Percentiles rank a stretch among this genome's conserved stretches.
Conservation (phyloP, 1,284 basidiomycete species). For the Leccinum subrobustum region DNA sequence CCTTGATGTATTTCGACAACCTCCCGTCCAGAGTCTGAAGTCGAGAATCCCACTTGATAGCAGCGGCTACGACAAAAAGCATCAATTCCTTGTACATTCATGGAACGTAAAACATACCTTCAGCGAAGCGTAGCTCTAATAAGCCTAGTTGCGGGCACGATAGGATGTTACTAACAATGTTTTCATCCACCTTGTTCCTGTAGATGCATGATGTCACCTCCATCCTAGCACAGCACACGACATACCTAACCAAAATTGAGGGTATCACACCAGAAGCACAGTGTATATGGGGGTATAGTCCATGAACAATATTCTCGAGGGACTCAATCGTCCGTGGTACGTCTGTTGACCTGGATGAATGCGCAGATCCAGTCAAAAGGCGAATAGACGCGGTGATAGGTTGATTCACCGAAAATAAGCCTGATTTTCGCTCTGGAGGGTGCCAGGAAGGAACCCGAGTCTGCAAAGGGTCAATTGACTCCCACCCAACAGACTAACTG, state of each 20-base stretch:
- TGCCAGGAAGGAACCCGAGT: constrained; percentile 62
- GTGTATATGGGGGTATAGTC: constrained; percentile 62
- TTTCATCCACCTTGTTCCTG: constrained; percentile 72
- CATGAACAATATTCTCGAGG: constrained; percentile 70
- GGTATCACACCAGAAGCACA: constrained; percentile 48
- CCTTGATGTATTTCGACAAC: constrained; percentile 69
- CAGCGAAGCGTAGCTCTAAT: constrained; percentile 60
- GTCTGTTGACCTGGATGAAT: constrained; percentile 54
- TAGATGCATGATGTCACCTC: background rate
- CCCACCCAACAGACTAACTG: background rate
- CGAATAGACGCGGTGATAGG: background rate
- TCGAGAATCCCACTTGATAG: constrained; percentile 61
- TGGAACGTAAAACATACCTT: constrained; percentile 40
- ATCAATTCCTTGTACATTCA: background rate
- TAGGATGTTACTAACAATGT: constrained; percentile 67
- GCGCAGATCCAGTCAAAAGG: background rate
- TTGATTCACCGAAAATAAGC: constrained; percentile 62
- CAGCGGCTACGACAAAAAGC: constrained; percentile 50
- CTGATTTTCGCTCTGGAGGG: constrained; percentile 43
- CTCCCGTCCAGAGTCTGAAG: constrained; percentile 64
- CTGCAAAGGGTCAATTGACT: constrained; percentile 34
- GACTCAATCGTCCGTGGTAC: constrained; percentile 78
- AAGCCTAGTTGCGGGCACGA: constrained; percentile 67
- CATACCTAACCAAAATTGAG: constrained; percentile 55
- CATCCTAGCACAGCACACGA: background rate